Percentiles rank a stretch among this genome's conserved stretches.
Conservation (phyloP, 148 eudicot species). For the Nyssa sinensis region DNA sequence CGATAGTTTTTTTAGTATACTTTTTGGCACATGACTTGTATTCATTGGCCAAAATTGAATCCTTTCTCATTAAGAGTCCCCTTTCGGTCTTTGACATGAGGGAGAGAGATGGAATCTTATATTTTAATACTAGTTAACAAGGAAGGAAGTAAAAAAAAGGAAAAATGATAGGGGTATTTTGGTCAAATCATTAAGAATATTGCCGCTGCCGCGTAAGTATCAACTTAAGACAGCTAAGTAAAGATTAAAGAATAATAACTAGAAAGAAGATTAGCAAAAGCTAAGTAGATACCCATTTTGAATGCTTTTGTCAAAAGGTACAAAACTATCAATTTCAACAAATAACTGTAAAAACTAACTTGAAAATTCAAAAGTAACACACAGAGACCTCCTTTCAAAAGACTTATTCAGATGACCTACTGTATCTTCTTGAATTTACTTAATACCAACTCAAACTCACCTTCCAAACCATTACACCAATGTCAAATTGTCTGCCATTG, state of each 20-base stretch:
- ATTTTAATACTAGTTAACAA: not conserved
- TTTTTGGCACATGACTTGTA: too few species aligned
- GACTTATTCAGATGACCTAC: not conserved
- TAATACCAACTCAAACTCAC: constrained; percentile 27
- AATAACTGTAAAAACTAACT: not conserved
- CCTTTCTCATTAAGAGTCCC: too few species aligned
- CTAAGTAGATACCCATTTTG: not conserved
- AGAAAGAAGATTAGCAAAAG: too few species aligned
- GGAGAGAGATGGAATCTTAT: constrained; percentile 8
- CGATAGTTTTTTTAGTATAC: too few species aligned
- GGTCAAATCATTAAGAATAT: not conserved
- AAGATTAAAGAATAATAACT: too few species aligned
- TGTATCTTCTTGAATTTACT: not conserved
- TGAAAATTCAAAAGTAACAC: not conserved
- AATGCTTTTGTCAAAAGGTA: not conserved
- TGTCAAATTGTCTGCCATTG: constrained; percentile 71
- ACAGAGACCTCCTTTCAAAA: not conserved
- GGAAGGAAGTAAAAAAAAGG: not conserved
- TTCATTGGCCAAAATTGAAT: too few species aligned
- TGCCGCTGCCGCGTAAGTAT: not conserved
- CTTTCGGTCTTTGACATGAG: too few species aligned
- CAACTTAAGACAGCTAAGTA: too few species aligned
- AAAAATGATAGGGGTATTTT: not conserved
- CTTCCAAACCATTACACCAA: constrained; percentile 94
- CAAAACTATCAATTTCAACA: not conserved